Evolutionary conservation across 2,329 filamentous ascomycete genomes (phyloP), one percentile per base, ranked within the genome.

Genomic region (Ceratocystiopsis brevicomis): DNA sequence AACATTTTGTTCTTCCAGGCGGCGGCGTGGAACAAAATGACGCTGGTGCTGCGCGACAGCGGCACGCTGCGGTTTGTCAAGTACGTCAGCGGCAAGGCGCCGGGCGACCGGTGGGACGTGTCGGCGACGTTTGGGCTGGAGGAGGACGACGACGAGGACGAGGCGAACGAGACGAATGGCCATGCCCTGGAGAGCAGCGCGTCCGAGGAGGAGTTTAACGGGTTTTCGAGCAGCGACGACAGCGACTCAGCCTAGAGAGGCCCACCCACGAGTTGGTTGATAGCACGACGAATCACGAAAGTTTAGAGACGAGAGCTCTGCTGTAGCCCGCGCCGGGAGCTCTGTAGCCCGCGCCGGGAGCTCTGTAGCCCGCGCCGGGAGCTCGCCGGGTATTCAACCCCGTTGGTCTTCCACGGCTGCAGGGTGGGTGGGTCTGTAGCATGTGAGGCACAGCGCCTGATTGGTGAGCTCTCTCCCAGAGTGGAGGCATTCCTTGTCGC

Each of bases 11-110:
- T 76, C 60, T 74, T 72, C 64, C 71, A 76, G 58, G 66, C 68
- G 10, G 68, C 71, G 1, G 59, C 71, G 15, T 98, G 90, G 90
- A 96, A 96, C 60, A 84, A 81, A 50, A 69, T 98, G 65, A 86
- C 80, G 50, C 75, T 98, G 50, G 90, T 96, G 32, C 65, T 96
- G 51, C 73, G 90, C 45, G 90, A 98, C 57, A 76, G 74, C 51
- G 87, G 84, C 14, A 80, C 81, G 14, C 67, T 98, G 56, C 79
- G 84, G 58, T 98, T 98, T 57, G 86, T 96, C 54, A 98, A 96
- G 66, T 98, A 96, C 59, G 81, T 98, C 18, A 92, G 81, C 60
- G 69, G 69, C 47, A 73, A 70, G 41, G 90, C 90, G 9, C 74
- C 74, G 55, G 90, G 90, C 1, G 90, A 96, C 61, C 71, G 90